Evolutionary conservation across 352 stramenopile species (phyloP).

Genomic region (Salisapilia sapeloensis): DNA sequence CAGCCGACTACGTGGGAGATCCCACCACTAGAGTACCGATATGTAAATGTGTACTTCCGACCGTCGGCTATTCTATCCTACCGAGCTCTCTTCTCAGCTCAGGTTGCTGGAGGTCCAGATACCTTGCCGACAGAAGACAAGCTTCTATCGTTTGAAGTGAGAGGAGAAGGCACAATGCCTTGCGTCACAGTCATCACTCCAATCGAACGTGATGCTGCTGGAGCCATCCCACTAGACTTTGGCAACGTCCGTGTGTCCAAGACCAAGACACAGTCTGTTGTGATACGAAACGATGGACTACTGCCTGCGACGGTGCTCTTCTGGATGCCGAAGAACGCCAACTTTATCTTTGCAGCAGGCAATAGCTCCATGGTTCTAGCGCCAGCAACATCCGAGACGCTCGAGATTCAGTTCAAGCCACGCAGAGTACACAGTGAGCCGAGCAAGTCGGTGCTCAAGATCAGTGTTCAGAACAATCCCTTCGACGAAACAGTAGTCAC

Average conservation of each 20-base stretch:
- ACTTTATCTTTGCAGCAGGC: conserved; percentile 49
- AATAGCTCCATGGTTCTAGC: conserved; percentile 65
- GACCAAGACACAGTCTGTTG: conserved; percentile 31
- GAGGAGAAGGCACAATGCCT: conserved; percentile 85
- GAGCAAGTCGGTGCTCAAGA: conserved; percentile 31
- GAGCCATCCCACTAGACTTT: conserved; percentile 65
- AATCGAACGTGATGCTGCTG: conserved; percentile 29
- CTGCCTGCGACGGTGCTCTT: conserved; percentile 85
- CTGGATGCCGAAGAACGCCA: conserved; percentile 56
- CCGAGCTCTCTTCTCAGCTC: conserved; percentile 55
- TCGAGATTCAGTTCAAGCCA: conserved; percentile 73
- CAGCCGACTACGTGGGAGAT: conserved; percentile 87
- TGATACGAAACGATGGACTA: conserved; percentile 85
- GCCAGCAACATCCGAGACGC: conserved; percentile 34
- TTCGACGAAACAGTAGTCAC: conserved; percentile 78
- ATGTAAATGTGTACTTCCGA: conserved; percentile 89
- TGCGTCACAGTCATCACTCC: conserved; percentile 83
- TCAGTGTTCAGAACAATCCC: conserved; percentile 83
- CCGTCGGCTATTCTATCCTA: conserved; percentile 79
- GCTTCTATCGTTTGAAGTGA: conserved; percentile 77
- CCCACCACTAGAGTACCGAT: conserved; percentile 87
- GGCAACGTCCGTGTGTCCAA: conserved; percentile 63
- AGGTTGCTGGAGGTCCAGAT: conserved; percentile 63
- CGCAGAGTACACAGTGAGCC: conserved; percentile 53
- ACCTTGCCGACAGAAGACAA: conserved; percentile 8